Evolutionary conservation across 768 basidiomycete species (phyloP).

Genomic region (Infundibulicybe gibba): DNA sequence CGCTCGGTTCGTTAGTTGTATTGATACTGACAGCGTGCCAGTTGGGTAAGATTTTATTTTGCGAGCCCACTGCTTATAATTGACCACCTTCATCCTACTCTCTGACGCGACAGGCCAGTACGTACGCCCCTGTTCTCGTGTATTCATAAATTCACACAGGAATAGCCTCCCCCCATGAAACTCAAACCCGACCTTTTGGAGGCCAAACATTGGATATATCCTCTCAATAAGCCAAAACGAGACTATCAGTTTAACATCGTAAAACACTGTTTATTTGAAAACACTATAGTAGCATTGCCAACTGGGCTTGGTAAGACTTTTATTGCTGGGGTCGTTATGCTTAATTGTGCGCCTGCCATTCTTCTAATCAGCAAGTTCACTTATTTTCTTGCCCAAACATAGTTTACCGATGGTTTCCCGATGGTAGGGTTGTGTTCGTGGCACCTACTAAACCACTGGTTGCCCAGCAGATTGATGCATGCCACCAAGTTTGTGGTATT

Average conservation of each 20-base stretch:
- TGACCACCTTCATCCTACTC: not conserved
- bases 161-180: conserved; percentile 74
- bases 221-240: conserved; percentile 81
- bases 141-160: not conserved
- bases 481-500: conserved; percentile 91
- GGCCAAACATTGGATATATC: conserved; percentile 87
- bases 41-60: conserved; percentile 48
- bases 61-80: too few relatives aligned
- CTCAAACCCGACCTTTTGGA: conserved; percentile 73
- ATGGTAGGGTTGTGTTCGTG: conserved; percentile 90
- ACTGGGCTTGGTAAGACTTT: conserved; percentile 99
- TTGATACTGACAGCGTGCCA: conserved; percentile 16
- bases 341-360: conserved; percentile 54
- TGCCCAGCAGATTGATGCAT: conserved; percentile 91
- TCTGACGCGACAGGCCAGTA: conserved; percentile 24
- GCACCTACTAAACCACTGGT: conserved; percentile 97
- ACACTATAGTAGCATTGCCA: conserved; percentile 90
- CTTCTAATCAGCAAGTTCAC: not conserved
- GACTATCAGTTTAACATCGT: conserved; percentile 96
- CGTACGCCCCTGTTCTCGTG: conserved; percentile 5
- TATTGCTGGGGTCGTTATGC: conserved; percentile 94
- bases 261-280: conserved; percentile 80
- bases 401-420: conserved; percentile 93
- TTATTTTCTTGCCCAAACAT: conserved; percentile 5
- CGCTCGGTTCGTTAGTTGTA: not conserved